Conservation (phyloP, 345 rosid species). For the Syzygium aqueum region DNA sequence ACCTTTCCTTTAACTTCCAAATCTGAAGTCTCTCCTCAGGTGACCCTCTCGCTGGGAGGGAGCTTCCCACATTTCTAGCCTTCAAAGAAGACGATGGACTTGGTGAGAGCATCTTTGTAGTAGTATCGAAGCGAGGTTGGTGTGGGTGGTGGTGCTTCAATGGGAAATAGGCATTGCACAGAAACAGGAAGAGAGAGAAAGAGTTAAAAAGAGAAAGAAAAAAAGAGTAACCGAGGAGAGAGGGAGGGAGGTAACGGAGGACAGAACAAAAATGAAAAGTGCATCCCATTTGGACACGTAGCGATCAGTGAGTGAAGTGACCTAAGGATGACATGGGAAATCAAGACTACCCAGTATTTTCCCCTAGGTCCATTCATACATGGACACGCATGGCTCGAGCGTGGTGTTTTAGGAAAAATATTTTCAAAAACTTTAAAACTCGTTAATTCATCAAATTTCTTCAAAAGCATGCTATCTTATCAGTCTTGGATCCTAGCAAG, state of each 20-base stretch:
- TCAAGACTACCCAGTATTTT: not conserved
- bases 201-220: not conserved
- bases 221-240: not conserved
- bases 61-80: not conserved
- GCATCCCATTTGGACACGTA: not conserved
- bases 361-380: not conserved
- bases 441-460: not conserved
- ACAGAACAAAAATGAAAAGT: not conserved
- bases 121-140: not conserved
- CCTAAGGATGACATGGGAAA: not conserved
- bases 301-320: not conserved
- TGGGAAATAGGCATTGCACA: not conserved
- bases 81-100: not conserved
- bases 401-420: not conserved
- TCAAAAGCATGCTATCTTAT: no score
- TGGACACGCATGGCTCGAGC: not conserved
- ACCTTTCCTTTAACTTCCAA: not conserved
- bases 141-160: not conserved
- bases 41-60: not conserved
- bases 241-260: not conserved
- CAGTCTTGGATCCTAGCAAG: not conserved
- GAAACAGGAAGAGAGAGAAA: not conserved
- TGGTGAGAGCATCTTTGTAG: accelerated
- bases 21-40: not conserved
- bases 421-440: not conserved